Percentiles rank a stretch among this genome's conserved stretches.
Conservation (phyloP, 1,139 yeast species). For the Suhomyces bokatorum region DNA sequence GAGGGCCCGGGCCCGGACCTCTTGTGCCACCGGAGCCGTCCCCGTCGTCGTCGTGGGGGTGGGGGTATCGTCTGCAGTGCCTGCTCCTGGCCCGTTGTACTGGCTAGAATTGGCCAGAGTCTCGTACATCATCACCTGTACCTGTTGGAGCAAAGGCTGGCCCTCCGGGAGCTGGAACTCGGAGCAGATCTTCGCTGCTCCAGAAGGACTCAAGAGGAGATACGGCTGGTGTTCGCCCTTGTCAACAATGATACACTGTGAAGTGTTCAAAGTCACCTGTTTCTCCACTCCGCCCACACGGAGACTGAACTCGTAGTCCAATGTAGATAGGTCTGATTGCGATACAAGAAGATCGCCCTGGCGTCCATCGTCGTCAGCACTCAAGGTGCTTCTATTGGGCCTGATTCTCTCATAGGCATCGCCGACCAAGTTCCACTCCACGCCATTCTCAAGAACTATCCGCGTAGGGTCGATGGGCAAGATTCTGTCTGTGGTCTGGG, state of each 20-base stretch:
- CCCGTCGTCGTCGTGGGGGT: neutral
- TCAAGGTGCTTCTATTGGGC: conserved; percentile 1
- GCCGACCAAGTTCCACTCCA: conserved; percentile 30
- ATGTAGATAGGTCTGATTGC: conserved; percentile 25
- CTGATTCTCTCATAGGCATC: conserved; percentile 27
- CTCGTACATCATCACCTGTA: conserved; percentile 11
- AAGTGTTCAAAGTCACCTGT: conserved; percentile 32
- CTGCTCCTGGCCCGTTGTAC: neutral
- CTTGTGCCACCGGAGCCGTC: neutral
- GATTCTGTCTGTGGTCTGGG: conserved; percentile 2
- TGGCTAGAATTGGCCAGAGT: neutral
- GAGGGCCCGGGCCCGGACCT: neutral
- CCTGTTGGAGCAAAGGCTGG: conserved; percentile 12
- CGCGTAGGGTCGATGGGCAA: conserved; percentile 26
- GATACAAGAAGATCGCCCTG: conserved; percentile 21
- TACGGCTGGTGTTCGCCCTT: conserved; percentile 38
- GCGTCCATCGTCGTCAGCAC: neutral
- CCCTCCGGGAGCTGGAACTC: conserved; percentile 11
- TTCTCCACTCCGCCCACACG: conserved; percentile 13
- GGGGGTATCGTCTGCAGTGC: neutral
- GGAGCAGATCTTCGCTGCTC: conserved; percentile 25
- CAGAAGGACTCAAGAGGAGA: conserved; percentile 38
- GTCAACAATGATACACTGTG: conserved; percentile 48
- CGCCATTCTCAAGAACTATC: conserved; percentile 25
- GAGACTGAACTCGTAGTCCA: conserved; percentile 25